A percentile compares a stretch with the other conserved stretches of the same genome.
Conservation (phyloP, 208 protist genomes). For the Trichomonas tenax region DNA sequence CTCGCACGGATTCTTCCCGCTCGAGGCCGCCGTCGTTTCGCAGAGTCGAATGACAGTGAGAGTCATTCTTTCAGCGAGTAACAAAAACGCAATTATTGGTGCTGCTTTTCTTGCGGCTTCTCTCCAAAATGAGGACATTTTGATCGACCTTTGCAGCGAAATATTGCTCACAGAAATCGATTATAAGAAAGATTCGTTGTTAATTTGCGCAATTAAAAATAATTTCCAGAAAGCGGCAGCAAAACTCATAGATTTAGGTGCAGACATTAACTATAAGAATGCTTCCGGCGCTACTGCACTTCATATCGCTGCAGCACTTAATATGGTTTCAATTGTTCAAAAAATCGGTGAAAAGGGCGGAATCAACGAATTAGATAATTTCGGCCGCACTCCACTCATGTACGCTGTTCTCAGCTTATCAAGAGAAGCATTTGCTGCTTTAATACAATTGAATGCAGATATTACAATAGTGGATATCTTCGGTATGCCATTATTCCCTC, state of each 20-base stretch:
- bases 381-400: not conserved
- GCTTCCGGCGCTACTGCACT: not conserved
- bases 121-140: not conserved
- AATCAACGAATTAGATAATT: not conserved
- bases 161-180: not conserved
- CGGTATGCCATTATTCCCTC: not conserved
- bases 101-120: not conserved
- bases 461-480: not conserved
- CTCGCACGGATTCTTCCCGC: not conserved
- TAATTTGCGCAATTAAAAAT: not conserved
- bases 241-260: not conserved
- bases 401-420: not conserved
- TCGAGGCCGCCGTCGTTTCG: not conserved
- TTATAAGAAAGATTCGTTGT: not conserved
- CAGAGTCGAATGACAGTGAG: not conserved
- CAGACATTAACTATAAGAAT: not conserved
- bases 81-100: not conserved
- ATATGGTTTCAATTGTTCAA: not conserved
- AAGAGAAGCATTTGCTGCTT: not conserved
- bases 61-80: not conserved
- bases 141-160: not conserved
- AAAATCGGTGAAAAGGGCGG: not conserved
- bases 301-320: not conserved
- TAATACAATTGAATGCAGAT: not conserved
- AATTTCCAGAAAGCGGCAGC: not conserved